Base-by-base conservation (phyloP, 2,329 filamentous ascomycete genomes). In the Monilinia vaccinii-corymbosi region DNA sequence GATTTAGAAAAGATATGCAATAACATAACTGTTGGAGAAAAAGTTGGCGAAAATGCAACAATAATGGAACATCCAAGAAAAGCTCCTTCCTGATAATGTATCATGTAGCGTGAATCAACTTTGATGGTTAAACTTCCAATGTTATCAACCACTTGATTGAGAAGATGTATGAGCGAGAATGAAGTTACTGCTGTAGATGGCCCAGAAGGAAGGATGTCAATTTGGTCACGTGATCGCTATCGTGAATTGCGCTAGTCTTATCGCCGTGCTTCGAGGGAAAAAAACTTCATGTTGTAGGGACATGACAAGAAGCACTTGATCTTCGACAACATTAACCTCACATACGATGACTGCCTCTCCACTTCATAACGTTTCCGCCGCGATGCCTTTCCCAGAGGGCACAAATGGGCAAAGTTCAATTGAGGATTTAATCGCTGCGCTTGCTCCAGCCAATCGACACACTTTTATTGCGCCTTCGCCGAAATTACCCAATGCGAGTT, bases 401-500 rank as follows among this genome's bases (percentile, higher is more conserved):
- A 34, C 51, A 14, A 42, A 47, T 16, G 62, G 55, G 49, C 28
- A 62, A 21, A 62, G 62, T 9, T 51, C 65, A 62, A 66, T 68
- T 56, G 64, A 60, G 34, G 64, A 63, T 40, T 56, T 72, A 9
- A 50, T 70, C 18, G 25, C 63, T 45, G 64, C 66, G 21, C 67
- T 73, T 1, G 61, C 62, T 23, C 67, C 67, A 13, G 60, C 56
- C 25, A 70, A 69, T 46, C 63, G 70, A 58, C 66, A 71, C 61
- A 73, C 75, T 31, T 96, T 96, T 71, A 78, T 97, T n/a, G 85
- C 87, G 64, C 91, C 93, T 5, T 78, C 83, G 3, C 69, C 80
- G 9, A 75, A 82, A 25, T 78, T 96, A 36, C 83, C 90, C 49
- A 80, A 81, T 36, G 84, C 87, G 3, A 86, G 89, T 21, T 77